phyloP scores from a whole-genome alignment of 169 alveolate species.

The Plasmodium relictum region DNA sequence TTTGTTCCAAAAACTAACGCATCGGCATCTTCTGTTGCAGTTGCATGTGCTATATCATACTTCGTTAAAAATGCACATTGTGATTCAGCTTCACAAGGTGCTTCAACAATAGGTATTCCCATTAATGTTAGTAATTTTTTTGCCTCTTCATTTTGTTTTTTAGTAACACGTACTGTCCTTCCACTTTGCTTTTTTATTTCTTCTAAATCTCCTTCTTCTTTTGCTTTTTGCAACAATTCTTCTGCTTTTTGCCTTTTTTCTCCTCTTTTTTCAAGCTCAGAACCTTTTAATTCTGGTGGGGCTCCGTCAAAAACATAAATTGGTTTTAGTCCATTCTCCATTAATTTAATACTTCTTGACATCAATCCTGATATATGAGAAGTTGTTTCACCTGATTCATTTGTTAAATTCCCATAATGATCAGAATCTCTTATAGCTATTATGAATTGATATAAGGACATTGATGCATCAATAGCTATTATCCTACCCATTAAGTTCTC shows the following conservation, averaged over 20 bases:
- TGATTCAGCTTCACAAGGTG: conserved; percentile 98
- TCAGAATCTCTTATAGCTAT: conserved; percentile 92
- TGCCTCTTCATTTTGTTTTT: conserved; percentile 95
- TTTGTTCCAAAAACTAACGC: conserved; percentile 96
- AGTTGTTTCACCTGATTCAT: conserved; percentile 95
- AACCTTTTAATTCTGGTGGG: conserved; percentile 95
- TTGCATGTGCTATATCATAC: conserved; percentile 93
- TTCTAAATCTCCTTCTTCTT: conserved; percentile 94
- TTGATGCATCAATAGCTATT: conserved; percentile 96
- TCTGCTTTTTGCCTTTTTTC: conserved; percentile 93
- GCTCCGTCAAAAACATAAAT: conserved; percentile 98
- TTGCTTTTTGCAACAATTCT: conserved; percentile 88
- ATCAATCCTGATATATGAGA: conserved; percentile 93
- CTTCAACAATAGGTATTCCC: conserved; percentile 97
- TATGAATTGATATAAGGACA: conserved; percentile 96
- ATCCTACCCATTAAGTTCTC: conserved; percentile 91
- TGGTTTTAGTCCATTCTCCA: conserved; percentile 95
- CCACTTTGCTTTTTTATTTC: conserved; percentile 93
- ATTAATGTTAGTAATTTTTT: conserved; percentile 90
- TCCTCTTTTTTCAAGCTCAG: conserved; percentile 90
- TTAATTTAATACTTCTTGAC: conserved; percentile 90
- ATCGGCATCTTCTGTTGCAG: conserved; percentile 98
- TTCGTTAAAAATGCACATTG: conserved; percentile 96
- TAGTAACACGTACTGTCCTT: conserved; percentile 94
- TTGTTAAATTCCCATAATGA: conserved; percentile 89